Evolutionary conservation across 31 red algal species (phyloP), one percentile per base, ranked within the genome.

Genomic region (Asparagopsis taxiformis): DNA sequence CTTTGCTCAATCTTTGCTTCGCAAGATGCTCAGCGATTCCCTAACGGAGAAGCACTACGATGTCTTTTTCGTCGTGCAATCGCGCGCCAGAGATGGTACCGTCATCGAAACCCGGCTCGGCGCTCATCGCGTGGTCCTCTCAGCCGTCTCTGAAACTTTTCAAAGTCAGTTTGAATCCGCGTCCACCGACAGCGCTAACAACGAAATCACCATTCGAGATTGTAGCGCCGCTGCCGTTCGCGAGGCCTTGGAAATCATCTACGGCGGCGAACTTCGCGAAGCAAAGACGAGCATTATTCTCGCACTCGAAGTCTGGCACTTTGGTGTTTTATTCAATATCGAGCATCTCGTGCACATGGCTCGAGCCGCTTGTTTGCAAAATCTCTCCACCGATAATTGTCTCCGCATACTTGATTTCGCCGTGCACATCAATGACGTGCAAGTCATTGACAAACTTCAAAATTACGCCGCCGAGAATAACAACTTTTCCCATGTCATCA

Each of bases 361-460:
- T 0, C 60, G 82, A 7, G 52, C 62, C 10, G 44, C 51, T 25
- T 87, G 82, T 56, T 54, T 87, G 3, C 63, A 63, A 46, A 76
- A 77, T 75, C 41, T 87, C 9, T 69, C 72, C 43, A 77, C 60
- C 21, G 72, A 87, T 32, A 87, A 87, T 50, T 76, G 72, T 51
- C 56, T 87, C 16, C 72, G 82, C 56, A 77, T 87, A 16, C 65
- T 87, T 15, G 82, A 77, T 31, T 76, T 87, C 73, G 82, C 82
- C 17, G 72, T 87, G 25, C 48, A 62, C 36, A 72, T 87, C 17
- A 31, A 71, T 13, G 82, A 87, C 55, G 30, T 55, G 15, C 15
- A 87, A 20, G 59, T 77, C 36, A 68, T 87, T 35, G 82, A 87
- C 17, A 68, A 76, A 38, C 55, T 87, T 30, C 72, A 68, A 31